Base-by-base conservation (phyloP, 2,329 filamentous ascomycete genomes). In the Penicillium expansum region DNA sequence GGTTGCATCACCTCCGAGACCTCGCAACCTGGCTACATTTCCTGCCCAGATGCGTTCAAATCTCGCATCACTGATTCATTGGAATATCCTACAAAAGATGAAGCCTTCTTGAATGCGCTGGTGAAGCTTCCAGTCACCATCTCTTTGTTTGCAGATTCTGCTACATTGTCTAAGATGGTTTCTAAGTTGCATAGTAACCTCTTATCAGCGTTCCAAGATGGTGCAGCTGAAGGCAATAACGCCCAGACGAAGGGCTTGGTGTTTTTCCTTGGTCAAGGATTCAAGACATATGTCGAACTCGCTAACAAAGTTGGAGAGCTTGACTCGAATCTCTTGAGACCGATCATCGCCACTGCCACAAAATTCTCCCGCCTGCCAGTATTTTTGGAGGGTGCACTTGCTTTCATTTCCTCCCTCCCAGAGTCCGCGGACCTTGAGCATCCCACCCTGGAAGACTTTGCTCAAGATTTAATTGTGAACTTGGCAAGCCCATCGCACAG, bases 181-280 rank as follows among this genome's bases (percentile, higher is more conserved):
- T 82, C 88, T 64, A 80, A 87, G 32, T 73, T 91, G 22, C 80
- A 89, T 35, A 79, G 82, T 54, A 89, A 89, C 67, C 73, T 91
- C 38, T 84, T 86, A 63, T 79, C 87, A 24, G 85, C 87, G 0
- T 75, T 91, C 43, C 79, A 83, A 20, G 84, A 86, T 11, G 74
- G 85, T 50, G 79, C 81, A 2, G 84, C 83, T 3, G 82, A 87
- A 60, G 83, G 87, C 68, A 83, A 85, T n/a, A 81, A 84, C 11
- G 39, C 48, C 8, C 47, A 62, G 30, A 51, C 47, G 13, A 54
- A 65, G 33, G 64, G 59, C 9, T 18, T 60, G 45, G 39, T 51
- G 35, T 91, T 94, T 62, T 89, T 90, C 48, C 81, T 88, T 56
- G 89, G 88, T 10, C 86, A 86, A 62, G 90, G 89, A 0, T 91